phyloP scores from a whole-genome alignment of 805 yeast genomes.

The Tetrapisispora pingtungensis region DNA sequence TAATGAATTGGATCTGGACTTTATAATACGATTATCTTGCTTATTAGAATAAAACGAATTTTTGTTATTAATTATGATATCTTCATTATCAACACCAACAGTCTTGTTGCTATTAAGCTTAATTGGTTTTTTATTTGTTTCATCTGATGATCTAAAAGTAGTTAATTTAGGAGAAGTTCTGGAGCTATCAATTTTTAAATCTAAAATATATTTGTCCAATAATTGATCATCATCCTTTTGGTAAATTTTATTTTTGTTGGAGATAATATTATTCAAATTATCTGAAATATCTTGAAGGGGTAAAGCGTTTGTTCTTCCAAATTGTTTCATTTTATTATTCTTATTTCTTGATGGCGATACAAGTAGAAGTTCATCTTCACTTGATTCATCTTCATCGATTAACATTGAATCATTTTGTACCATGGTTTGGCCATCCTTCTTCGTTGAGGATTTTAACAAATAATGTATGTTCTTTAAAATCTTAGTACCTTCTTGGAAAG shows the following conservation, averaged over 20 bases:
- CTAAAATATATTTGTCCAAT: not conserved
- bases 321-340: not conserved
- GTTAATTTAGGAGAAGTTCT: not conserved
- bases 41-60: not conserved
- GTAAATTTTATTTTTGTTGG: not conserved
- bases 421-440: not conserved
- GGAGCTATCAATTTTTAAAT: not conserved
- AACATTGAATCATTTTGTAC: not conserved
- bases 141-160: not conserved
- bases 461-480: conserved; percentile 19
- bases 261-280: not conserved
- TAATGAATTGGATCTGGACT: not conserved
- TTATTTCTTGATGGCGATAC: not conserved
- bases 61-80: not conserved
- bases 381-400: not conserved
- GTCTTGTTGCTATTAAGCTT: not conserved
- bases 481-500: conserved; percentile 16
- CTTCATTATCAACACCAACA: not conserved
- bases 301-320: not conserved
- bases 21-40: not conserved
- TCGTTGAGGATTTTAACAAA: conserved; percentile 12
- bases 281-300: conserved; percentile 2
- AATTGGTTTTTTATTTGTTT: not conserved
- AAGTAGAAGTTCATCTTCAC: not conserved
- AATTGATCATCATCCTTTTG: not conserved